These are phyloP conservation scores for Brassica carinata DNA, from an alignment of 345 rosid genomes.

Conservation along the genomic window DNA sequence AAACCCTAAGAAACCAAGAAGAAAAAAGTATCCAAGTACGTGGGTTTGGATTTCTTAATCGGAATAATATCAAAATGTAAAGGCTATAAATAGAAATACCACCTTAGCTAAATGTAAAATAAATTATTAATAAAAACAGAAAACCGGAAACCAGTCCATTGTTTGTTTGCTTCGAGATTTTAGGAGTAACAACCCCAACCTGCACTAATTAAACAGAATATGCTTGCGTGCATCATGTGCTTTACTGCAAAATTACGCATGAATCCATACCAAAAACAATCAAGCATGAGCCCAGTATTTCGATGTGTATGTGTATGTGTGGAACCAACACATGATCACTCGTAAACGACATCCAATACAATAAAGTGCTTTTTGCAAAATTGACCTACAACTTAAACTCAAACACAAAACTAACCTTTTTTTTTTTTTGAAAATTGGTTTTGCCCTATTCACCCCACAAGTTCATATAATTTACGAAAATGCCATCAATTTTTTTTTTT, in stretches of 20 bases:
- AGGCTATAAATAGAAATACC: slow-evolving; percentile 34
- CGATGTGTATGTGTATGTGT: background rate
- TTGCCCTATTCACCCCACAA: too few species aligned
- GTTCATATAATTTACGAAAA: too few species aligned
- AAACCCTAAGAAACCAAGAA: slow-evolving; percentile 17
- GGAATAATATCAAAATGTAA: slow-evolving; percentile 7
- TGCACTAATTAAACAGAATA: slow-evolving; percentile 13
- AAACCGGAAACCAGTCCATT: slow-evolving; percentile 34
- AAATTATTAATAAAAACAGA: background rate
- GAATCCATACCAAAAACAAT: background rate
- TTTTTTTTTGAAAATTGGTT: too few species aligned
- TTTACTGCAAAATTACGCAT: slow-evolving; percentile 8
- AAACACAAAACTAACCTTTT: too few species aligned
- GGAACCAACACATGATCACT: background rate
- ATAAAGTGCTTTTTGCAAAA: too few species aligned
- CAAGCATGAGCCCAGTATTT: background rate
- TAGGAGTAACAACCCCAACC: slow-evolving; percentile 27
- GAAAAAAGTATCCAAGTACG: background rate
- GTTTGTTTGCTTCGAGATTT: slow-evolving; percentile 36
- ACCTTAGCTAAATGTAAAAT: background rate
- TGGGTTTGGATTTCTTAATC: slow-evolving; percentile 13
- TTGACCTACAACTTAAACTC: too few species aligned
- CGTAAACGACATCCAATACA: background rate
- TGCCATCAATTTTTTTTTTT: too few species aligned
- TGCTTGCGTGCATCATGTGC: background rate